phyloP scores from a whole-genome alignment of 345 rosid genomes.

The Eucalyptus cloeziana region DNA sequence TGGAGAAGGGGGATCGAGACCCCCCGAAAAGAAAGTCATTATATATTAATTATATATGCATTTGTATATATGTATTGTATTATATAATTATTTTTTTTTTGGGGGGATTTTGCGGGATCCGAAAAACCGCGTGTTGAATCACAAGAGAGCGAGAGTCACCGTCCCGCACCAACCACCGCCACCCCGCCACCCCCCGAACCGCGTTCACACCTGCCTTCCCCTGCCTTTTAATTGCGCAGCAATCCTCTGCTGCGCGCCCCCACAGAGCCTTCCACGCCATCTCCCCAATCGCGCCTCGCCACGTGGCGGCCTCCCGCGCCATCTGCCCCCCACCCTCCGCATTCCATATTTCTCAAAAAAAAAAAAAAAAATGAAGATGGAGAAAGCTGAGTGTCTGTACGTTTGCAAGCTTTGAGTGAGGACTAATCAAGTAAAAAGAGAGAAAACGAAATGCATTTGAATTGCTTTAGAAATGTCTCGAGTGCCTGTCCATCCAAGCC shows the following conservation, averaged over 20 bases:
- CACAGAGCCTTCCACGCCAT: background rate
- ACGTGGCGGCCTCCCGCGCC: background rate
- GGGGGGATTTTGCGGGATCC: background rate
- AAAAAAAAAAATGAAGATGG: background rate
- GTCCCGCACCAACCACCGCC: background rate
- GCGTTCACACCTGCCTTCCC: constrained; percentile 22
- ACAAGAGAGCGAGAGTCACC: constrained; percentile 1
- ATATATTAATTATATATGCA: background rate
- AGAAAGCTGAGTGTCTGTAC: background rate
- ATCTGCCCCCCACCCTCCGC: background rate
- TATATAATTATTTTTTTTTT: no score
- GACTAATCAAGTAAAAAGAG: background rate
- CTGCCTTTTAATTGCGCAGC: no score
- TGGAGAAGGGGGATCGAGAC: background rate
- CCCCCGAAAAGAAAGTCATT: background rate
- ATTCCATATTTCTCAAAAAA: background rate
- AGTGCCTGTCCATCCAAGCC: background rate
- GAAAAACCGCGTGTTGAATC: background rate
- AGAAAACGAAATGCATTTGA: no score
- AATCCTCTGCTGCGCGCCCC: background rate
- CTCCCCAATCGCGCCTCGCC: background rate
- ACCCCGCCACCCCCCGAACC: constrained; percentile 4
- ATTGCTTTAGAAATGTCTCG: no score
- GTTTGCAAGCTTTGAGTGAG: background rate
- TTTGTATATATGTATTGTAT: background rate